These are phyloP conservation scores for Linderniella brevidens DNA, from an alignment of 257 asterid species.

Conservation along the genomic window DNA sequence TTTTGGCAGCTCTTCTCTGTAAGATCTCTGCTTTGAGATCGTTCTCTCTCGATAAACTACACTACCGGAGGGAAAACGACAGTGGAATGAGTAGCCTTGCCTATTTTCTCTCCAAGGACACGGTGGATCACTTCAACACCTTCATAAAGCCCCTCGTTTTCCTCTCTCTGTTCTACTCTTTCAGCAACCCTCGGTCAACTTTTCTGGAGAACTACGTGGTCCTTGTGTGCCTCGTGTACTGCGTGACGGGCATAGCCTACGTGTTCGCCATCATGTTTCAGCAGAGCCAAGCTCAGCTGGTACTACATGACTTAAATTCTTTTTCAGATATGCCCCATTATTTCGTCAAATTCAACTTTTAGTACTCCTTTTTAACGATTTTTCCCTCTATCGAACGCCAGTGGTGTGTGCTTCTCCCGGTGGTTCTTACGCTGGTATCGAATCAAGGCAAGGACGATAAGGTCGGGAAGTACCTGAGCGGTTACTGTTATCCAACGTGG, in stretches of 20 bases:
- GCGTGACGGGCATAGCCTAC: slow-evolving; percentile 89
- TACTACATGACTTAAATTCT: slow-evolving; percentile 10
- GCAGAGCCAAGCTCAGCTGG: slow-evolving; percentile 92
- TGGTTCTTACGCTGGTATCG: slow-evolving; percentile 70
- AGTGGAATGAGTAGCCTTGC: slow-evolving; percentile 94
- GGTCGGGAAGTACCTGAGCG: slow-evolving; percentile 24
- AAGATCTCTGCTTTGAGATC: slow-evolving; percentile 88
- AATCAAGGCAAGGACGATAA: slow-evolving; percentile 62
- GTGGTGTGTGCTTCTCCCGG: slow-evolving; percentile 98
- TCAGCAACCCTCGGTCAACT: slow-evolving; percentile 83
- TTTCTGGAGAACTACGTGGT: slow-evolving; percentile 56
- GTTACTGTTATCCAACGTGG: slow-evolving; percentile 80
- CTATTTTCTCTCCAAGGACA: slow-evolving; percentile 82
- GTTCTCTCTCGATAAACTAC: slow-evolving; percentile 66
- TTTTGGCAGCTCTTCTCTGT: slow-evolving; percentile 70
- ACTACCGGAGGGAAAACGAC: slow-evolving; percentile 59
- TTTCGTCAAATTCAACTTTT: not conserved
- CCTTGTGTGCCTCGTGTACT: slow-evolving; percentile 62
- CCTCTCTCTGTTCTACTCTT: slow-evolving; percentile 86
- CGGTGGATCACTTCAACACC: slow-evolving; percentile 65
- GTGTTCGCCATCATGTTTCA: slow-evolving; percentile 66
- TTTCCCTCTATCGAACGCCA: slow-evolving; percentile 11
- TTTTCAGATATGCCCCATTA: not conserved
- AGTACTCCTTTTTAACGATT: slow-evolving; percentile 1
- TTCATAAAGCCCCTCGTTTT: slow-evolving; percentile 81